phyloP scores from a whole-genome alignment of 2,329 filamentous ascomycete species.

The Diaporthe humulicola region DNA sequence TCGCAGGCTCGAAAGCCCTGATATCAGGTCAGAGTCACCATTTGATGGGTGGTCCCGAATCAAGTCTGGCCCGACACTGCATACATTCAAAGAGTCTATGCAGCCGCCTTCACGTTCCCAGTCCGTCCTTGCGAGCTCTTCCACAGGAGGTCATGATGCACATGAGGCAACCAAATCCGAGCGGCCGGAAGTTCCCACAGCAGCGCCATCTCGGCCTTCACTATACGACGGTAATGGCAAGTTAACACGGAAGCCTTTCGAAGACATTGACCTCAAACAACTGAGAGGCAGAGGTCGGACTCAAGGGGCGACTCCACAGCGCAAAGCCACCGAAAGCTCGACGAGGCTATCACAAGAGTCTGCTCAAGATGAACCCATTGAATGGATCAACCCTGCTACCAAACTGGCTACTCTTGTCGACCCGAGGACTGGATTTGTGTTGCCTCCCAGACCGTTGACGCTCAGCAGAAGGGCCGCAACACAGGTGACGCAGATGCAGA shows the following conservation, averaged over 20 bases:
- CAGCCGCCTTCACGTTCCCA: slow-evolving; percentile 31
- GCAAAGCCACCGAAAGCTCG: neutral
- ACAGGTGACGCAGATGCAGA: slow-evolving; percentile 45
- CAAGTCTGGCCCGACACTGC: slow-evolving; percentile 40
- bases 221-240: slow-evolving; percentile 57
- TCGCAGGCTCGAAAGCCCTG: slow-evolving; percentile 1
- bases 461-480: slow-evolving; percentile 17
- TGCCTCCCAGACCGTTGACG: slow-evolving; percentile 39
- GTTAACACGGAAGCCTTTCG: slow-evolving; percentile 60
- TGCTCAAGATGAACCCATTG: slow-evolving; percentile 50
- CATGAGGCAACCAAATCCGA: neutral
- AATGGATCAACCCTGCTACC: slow-evolving; percentile 74
- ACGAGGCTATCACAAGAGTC: neutral
- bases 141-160: neutral
- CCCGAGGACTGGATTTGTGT: slow-evolving; percentile 65
- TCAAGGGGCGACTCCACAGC: neutral
- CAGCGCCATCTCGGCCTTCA: slow-evolving; percentile 36
- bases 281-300: neutral
- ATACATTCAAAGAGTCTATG: slow-evolving; percentile 46
- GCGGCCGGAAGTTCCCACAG: neutral
- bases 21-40: slow-evolving; percentile 43
- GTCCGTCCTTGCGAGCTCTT: neutral
- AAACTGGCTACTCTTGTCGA: slow-evolving; percentile 66
- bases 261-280: slow-evolving; percentile 46
- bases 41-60: slow-evolving; percentile 57